Base-by-base conservation (phyloP, 2,329 filamentous ascomycete genomes). In the Zasmidium citrigriseum region DNA sequence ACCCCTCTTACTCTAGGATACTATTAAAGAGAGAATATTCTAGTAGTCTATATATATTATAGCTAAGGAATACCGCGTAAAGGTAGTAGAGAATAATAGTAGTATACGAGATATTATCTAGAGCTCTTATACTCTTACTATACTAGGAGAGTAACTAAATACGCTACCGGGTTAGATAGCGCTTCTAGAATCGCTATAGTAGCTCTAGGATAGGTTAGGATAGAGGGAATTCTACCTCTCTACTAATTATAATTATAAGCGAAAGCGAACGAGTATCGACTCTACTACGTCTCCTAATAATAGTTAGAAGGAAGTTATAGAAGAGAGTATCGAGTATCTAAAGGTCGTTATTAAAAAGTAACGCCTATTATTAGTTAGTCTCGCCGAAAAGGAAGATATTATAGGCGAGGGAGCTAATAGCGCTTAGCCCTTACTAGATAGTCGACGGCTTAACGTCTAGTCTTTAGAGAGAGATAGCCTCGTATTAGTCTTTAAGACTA, bases 21-120 rank as follows among this genome's bases (percentile, higher is more conserved):
- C 90, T 10, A 84, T 97, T 10, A 93, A 97, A 69, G 91, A 97
- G 72, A 84, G 88, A 16, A 93, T 98, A 68, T 79, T 96, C 4
- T 81, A 88, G 58, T 83, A 90, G 3, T 82, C 89, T 46, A 83
- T 86, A 64, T 81, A 86, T 29, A 93, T 96, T 90, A 90, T 88
- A 0, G 85, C 86, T 27, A 68, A 76, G 58, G 69, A 86, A 61
- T 82, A 85, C 47, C 73, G 70, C 12, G 83, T 83, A 24, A 85
- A 82, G 57, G 79, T 79, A 57, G 70, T 86, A 10, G 77, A 87
- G 14, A 84, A 87, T 52, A 85, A 88, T 63, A 76, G 72, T 1
- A 80, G 79, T 1, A 85, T 88, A 72, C 78, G 77, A 24, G 75
- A 80, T 3, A 86, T 88, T 57, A 86, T 88, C 3, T 79, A 85